Conservation (phyloP, 116 monocot genomes). For the Posidonia oceanica region DNA sequence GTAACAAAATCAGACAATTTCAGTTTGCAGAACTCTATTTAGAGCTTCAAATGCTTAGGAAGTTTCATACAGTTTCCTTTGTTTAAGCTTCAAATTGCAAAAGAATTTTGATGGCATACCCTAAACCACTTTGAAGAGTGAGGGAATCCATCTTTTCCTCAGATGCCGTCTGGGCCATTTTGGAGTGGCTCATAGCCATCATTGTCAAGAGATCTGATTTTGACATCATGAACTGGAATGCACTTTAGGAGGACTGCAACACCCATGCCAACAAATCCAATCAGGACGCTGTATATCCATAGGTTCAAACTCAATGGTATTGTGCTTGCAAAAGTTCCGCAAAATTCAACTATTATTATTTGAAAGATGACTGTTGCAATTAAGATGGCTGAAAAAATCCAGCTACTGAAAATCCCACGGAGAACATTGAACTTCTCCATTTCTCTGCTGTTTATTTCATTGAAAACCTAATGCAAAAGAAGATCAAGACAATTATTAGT, state of each 20-base stretch:
- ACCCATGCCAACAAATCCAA: constrained; percentile 68
- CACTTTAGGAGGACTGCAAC: constrained; percentile 57
- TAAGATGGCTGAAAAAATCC: constrained; percentile 65
- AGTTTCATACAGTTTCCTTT: no score
- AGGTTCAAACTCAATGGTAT: constrained; percentile 63
- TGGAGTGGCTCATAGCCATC: constrained; percentile 63
- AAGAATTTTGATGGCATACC: no score
- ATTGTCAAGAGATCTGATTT: constrained; percentile 6
- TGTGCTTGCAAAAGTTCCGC: constrained; percentile 81
- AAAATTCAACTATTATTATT: constrained; percentile 74
- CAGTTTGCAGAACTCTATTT: no score
- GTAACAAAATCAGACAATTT: no score
- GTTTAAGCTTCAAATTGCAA: no score
- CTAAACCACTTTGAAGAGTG: not conserved
- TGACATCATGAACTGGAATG: constrained; percentile 47
- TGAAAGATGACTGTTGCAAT: constrained; percentile 54
- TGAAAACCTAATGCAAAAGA: constrained; percentile 56
- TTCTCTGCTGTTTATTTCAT: constrained; percentile 89
- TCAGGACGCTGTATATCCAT: constrained; percentile 60
- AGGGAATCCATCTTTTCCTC: not conserved
- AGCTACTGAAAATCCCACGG: constrained; percentile 66
- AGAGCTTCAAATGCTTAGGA: no score
- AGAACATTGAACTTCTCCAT: constrained; percentile 92
- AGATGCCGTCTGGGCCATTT: constrained; percentile 35
- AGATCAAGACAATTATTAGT: not conserved